Conservation (phyloP, 192 early-diverging fungal species). For the Entomortierella lignicola region DNA sequence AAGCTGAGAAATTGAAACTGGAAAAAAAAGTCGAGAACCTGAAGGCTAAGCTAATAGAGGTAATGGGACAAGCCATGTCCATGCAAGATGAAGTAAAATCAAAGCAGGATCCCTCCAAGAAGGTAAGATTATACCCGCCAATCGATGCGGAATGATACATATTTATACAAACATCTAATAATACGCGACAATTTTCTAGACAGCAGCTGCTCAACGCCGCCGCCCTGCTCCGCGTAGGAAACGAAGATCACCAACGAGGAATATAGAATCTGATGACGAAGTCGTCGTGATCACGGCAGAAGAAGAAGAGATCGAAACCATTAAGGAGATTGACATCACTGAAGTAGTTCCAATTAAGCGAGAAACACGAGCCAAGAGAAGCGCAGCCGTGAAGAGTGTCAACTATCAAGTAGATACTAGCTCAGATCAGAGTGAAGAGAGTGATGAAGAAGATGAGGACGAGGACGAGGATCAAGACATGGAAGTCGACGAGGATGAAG, state of each 20-base stretch:
- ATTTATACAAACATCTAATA: too few relatives aligned
- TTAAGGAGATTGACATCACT: background rate
- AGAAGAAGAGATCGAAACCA: background rate
- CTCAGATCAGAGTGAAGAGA: background rate
- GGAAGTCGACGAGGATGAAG: conserved; percentile 7
- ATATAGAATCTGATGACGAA: conserved; percentile 8
- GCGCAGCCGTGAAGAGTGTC: conserved; percentile 2
- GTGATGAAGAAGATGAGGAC: background rate
- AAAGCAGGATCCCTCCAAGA: conserved; percentile 2
- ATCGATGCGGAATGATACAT: too few relatives aligned
- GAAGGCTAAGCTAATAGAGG: conserved; percentile 26
- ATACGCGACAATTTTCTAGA: too few relatives aligned
- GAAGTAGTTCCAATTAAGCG: background rate
- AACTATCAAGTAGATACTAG: conserved; percentile 5
- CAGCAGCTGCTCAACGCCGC: background rate
- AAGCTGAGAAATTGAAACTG: conserved; percentile 19
- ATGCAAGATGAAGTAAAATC: conserved; percentile 6
- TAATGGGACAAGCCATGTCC: conserved; percentile 22
- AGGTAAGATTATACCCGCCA: too few relatives aligned
- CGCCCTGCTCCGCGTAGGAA: background rate
- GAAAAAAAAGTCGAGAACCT: conserved; percentile 28
- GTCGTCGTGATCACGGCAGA: background rate
- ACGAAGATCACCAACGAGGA: background rate
- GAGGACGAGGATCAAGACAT: conserved; percentile 5
- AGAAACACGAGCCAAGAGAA: conserved; percentile 7